phyloP scores from a whole-genome alignment of 192 early-diverging fungal genomes.

The Chytriomyces sp. region DNA sequence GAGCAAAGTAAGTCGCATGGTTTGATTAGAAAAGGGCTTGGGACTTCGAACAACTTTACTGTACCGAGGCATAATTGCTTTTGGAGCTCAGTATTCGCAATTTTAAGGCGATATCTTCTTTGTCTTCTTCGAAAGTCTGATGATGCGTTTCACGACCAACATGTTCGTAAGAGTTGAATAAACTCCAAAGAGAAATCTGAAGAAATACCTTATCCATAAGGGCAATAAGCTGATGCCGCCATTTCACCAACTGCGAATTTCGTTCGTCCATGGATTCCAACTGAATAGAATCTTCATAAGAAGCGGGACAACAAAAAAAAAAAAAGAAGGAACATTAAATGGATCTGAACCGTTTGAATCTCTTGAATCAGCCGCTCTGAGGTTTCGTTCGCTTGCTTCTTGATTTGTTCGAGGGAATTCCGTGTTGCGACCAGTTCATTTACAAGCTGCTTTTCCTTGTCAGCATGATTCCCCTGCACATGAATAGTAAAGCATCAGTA shows the following conservation, averaged over 20 bases:
- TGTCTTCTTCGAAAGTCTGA: constrained; percentile 40
- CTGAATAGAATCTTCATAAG: constrained; percentile 1
- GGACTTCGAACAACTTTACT: not conserved
- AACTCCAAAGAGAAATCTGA: not conserved
- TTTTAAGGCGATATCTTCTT: constrained; percentile 34
- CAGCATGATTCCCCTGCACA: constrained; percentile 19
- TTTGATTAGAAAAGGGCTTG: not conserved
- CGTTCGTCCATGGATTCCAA: constrained; percentile 36
- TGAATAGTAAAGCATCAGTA: not conserved
- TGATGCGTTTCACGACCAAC: not conserved
- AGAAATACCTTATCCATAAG: constrained; percentile 33
- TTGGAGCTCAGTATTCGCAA: constrained; percentile 35
- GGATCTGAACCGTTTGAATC: constrained; percentile 12
- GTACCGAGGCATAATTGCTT: constrained; percentile 27
- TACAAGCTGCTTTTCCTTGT: constrained; percentile 11
- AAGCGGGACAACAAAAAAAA: not conserved
- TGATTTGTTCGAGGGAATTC: constrained; percentile 26
- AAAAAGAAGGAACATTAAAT: not conserved
- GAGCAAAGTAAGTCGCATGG: not conserved
- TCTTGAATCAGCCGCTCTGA: constrained; percentile 26
- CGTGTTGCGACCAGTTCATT: constrained; percentile 15
- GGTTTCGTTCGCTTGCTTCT: constrained; percentile 27
- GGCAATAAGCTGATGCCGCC: constrained; percentile 22
- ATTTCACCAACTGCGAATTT: constrained; percentile 22
- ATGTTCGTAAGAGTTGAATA: not conserved